Conservation (phyloP, 352 stramenopile species). For the Phytopythium litorale region DNA sequence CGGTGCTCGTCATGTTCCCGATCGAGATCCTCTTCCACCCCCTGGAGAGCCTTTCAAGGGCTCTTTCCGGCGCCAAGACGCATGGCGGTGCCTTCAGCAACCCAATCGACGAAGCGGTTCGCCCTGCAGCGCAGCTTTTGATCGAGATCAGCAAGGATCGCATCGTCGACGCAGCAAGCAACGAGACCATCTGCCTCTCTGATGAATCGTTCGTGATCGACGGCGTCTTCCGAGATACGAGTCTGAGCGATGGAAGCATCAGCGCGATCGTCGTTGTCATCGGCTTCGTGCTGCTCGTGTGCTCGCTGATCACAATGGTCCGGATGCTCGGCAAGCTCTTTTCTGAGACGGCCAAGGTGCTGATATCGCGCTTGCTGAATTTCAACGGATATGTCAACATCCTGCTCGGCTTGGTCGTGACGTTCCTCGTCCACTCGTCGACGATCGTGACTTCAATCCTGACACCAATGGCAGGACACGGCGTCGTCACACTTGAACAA, state of each 20-base stretch:
- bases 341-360: slow-evolving; percentile 72
- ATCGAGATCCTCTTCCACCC: slow-evolving; percentile 60
- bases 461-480: slow-evolving; percentile 87
- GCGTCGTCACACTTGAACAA: slow-evolving; percentile 83
- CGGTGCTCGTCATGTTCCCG: slow-evolving; percentile 69
- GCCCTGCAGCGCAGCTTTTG: slow-evolving; percentile 28
- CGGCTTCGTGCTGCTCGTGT: slow-evolving; percentile 44
- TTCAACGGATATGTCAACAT: slow-evolving; percentile 91
- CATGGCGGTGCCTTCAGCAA: slow-evolving; percentile 33
- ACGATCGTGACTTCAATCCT: slow-evolving; percentile 89
- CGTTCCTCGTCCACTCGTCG: slow-evolving; percentile 88
- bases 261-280: slow-evolving; percentile 42
- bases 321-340: slow-evolving; percentile 55
- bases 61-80: slow-evolving; percentile 32
- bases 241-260: slow-evolving; percentile 36
- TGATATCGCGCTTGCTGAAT: slow-evolving; percentile 86
- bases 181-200: slow-evolving; percentile 20
- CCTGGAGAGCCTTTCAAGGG: slow-evolving; percentile 51
- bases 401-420: slow-evolving; percentile 76
- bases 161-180: slow-evolving; percentile 34
- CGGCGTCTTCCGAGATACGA: slow-evolving; percentile 28
- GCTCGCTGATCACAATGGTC: slow-evolving; percentile 38
- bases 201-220: slow-evolving; percentile 30
- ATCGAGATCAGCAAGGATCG: slow-evolving; percentile 31
- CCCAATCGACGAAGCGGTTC: slow-evolving; percentile 39